Base-by-base conservation (phyloP, 2,329 filamentous ascomycete genomes). In the Diaporthe sp. region DNA sequence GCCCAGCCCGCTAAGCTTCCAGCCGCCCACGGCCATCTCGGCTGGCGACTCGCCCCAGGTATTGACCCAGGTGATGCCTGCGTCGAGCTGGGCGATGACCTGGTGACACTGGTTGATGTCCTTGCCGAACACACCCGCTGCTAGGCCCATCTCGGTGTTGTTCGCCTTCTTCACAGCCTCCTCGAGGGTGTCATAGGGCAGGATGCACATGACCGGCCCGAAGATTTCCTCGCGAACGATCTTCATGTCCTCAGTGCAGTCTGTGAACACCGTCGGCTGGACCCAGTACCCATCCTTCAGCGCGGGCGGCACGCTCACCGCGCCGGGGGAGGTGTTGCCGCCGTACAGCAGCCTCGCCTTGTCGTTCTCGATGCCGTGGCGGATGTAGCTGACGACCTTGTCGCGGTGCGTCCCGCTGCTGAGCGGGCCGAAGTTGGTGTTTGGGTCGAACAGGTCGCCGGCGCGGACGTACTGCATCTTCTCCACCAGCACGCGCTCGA, bases 31-130 rank as follows among this genome's bases (percentile, higher is more conserved):
- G 3, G 93, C 93, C 95, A 97, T 97, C 86, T 97, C 95, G 0
- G 95, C 94, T 0, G 95, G 95, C 66, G 90, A 93, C 85, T 97
- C 95, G n/a, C 95, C 95, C 95, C 95, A 97, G 0, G 94, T 95
- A 82, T 97, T 97, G 70, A 97, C 89, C 95, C 95, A 97, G 1
- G 94, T 97, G 80, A 97, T 97, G 45, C 95, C 95, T 0, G 95
- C 95, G 81, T 97, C 89, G 7, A 97, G 85, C 80, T 90, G 88
- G 33, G 89, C 88, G 55, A 96, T 87, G 1, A 96, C 89, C 57
- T 89, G 86, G 80, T 97, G 94, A 72, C 94, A 95, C 64, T 89
- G 81, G 78, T 94, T 93, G 70, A 97, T 83, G 77, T 97, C 91
- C 74, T 89, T 90, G 0, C 94, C 94, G 78, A 97, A 96, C 1